Evolutionary conservation across 2,329 filamentous ascomycete species (phyloP).

Genomic region (Tolypocladium cylindrosporum): DNA sequence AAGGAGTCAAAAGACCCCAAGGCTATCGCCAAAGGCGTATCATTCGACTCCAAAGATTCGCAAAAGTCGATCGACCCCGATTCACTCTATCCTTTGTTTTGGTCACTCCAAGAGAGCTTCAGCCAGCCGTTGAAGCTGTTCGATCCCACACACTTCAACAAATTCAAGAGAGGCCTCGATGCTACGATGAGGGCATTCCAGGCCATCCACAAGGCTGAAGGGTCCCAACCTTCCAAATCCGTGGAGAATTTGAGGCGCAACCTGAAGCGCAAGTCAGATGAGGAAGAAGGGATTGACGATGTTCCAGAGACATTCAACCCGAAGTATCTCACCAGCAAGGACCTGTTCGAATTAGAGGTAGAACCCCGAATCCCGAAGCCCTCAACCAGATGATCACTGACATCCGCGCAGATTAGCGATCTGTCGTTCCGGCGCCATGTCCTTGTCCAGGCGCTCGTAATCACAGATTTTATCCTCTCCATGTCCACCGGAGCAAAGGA

Average conservation of each 20-base stretch:
- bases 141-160: constrained; percentile 57
- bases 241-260: constrained; percentile 55
- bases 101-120: constrained; percentile 86
- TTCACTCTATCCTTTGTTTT: constrained; percentile 81
- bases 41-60: constrained; percentile 29
- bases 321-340: constrained; percentile 95
- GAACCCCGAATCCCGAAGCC: constrained; percentile 5
- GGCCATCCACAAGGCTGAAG: constrained; percentile 38
- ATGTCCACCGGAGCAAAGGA: constrained; percentile 74
- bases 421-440: constrained; percentile 90
- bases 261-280: constrained; percentile 57
- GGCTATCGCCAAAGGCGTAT: constrained; percentile 28
- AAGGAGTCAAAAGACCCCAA: constrained; percentile 21
- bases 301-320: constrained; percentile 61
- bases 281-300: constrained; percentile 42
- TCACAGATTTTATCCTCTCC: constrained; percentile 92
- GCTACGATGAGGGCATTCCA: constrained; percentile 50
- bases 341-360: constrained; percentile 92
- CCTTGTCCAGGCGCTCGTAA: constrained; percentile 86
- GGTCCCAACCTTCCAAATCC: constrained; percentile 36
- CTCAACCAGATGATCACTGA: not conserved
- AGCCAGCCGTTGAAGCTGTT: constrained; percentile 83
- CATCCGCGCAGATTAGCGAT: constrained; percentile 62
- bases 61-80: constrained; percentile 55
- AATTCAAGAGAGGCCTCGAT: constrained; percentile 71